phyloP scores from a whole-genome alignment of 2,329 filamentous ascomycete species.

The Hypoxylon sp. region DNA sequence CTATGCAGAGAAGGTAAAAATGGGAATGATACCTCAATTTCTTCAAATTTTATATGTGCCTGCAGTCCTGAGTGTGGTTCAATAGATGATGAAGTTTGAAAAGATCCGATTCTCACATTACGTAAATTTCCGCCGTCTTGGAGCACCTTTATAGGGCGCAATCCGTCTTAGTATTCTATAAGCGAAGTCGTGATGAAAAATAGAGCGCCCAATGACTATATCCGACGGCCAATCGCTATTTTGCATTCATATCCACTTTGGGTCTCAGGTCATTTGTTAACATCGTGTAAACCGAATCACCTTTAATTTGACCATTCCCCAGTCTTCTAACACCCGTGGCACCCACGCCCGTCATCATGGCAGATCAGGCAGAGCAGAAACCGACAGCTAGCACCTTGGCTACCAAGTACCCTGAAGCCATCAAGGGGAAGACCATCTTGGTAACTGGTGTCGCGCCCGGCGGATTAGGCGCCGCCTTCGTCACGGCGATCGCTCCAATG shows the following conservation, averaged over 20 bases:
- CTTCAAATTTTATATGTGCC: too few relatives aligned
- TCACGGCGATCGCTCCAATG: neutral
- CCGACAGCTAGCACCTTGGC: neutral
- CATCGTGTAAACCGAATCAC: neutral
- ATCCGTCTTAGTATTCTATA: neutral
- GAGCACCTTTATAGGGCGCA: neutral
- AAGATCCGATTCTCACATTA: neutral
- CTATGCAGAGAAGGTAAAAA: constrained; percentile 20
- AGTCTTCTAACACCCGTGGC: neutral
- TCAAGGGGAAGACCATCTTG: neutral
- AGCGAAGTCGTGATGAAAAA: neutral
- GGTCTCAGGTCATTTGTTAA: neutral
- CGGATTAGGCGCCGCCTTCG: neutral
- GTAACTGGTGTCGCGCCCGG: neutral
- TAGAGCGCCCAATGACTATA: neutral
- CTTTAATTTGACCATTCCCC: neutral
- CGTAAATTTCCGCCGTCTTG: neutral
- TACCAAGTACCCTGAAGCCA: neutral
- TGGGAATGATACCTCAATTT: constrained; percentile 27
- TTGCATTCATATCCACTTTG: neutral
- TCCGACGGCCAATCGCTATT: neutral
- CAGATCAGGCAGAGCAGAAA: neutral
- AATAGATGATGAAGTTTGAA: neutral
- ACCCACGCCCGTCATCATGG: neutral
- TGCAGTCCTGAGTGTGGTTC: too few relatives aligned